These are phyloP conservation scores for Raffaelea ambrosiae DNA, from an alignment of 2,329 filamentous ascomycete genomes.

Conservation along the genomic window DNA sequence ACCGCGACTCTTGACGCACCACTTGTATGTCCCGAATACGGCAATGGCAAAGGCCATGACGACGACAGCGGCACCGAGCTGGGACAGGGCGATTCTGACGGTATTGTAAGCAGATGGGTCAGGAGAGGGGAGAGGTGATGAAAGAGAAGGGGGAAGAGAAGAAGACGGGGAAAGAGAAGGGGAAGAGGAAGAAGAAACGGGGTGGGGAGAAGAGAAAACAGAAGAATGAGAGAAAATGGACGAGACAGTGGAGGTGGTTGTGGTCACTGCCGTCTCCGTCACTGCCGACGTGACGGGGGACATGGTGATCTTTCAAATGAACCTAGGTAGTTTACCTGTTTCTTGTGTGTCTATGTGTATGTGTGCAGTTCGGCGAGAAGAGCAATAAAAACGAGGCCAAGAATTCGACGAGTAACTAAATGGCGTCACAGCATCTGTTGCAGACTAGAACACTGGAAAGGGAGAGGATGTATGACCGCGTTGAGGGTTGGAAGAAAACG, in stretches of 20 bases:
- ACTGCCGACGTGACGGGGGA: slow-evolving; percentile 32
- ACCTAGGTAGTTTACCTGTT: slow-evolving; percentile 36
- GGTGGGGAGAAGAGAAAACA: not conserved
- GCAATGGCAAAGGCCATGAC: too few species aligned
- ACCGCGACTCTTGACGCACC: too few species aligned
- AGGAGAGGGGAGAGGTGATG: not conserved
- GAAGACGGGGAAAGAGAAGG: not conserved
- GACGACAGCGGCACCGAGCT: too few species aligned
- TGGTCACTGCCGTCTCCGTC: slow-evolving; percentile 39
- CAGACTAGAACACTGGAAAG: too few species aligned
- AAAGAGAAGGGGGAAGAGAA: not conserved
- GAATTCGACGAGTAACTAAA: too few species aligned
- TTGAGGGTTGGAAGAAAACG: too few species aligned
- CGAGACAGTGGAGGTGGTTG: slow-evolving; percentile 42
- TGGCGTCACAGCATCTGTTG: too few species aligned
- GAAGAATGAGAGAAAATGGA: not conserved
- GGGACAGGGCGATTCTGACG: too few species aligned
- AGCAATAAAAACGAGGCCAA: slow-evolving; percentile 26
- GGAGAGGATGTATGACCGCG: too few species aligned
- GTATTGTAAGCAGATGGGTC: too few species aligned
- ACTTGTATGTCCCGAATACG: too few species aligned
- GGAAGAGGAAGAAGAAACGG: too few species aligned
- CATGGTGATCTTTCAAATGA: slow-evolving; percentile 41
- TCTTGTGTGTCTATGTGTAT: slow-evolving; percentile 31
- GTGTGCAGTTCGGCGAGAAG: slow-evolving; percentile 30